These are phyloP conservation scores for Xerocomellus intermedius DNA, from an alignment of 768 basidiomycete genomes.

Conservation along the genomic window DNA sequence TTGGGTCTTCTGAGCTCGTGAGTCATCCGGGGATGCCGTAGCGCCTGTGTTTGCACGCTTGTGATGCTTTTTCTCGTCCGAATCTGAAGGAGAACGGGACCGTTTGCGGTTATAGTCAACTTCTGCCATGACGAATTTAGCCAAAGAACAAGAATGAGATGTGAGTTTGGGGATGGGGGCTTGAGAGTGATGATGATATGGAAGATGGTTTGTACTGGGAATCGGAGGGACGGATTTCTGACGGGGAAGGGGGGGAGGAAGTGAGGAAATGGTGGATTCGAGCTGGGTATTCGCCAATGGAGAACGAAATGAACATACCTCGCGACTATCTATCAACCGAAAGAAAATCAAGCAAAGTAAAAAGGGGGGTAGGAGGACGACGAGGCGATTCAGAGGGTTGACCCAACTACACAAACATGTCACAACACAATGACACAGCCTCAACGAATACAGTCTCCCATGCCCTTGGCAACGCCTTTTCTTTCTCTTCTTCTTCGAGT, in stretches of 20 bases:
- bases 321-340: background rate
- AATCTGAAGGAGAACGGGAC: constrained; percentile 83
- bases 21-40: constrained; percentile 61
- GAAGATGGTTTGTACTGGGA: constrained; percentile 40
- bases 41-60: constrained; percentile 85
- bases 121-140: constrained; percentile 81
- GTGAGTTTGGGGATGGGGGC: constrained; percentile 43
- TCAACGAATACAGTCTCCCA: constrained; percentile 52
- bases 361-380: background rate
- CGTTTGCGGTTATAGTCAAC: constrained; percentile 81
- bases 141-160: constrained; percentile 37
- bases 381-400: constrained; percentile 12
- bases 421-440: constrained; percentile 23
- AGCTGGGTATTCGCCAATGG: constrained; percentile 46
- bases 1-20: constrained; percentile 46
- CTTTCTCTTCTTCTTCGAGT: constrained; percentile 46
- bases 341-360: background rate
- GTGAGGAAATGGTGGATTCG: constrained; percentile 57
- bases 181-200: constrained; percentile 42
- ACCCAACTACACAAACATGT: constrained; percentile 11
- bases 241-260: constrained; percentile 51
- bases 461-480: constrained; percentile 32
- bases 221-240: constrained; percentile 44
- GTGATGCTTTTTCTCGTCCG: constrained; percentile 73
- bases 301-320: constrained; percentile 38